Base-by-base conservation (phyloP, 148 eudicot species). In the Simmondsia chinensis region DNA sequence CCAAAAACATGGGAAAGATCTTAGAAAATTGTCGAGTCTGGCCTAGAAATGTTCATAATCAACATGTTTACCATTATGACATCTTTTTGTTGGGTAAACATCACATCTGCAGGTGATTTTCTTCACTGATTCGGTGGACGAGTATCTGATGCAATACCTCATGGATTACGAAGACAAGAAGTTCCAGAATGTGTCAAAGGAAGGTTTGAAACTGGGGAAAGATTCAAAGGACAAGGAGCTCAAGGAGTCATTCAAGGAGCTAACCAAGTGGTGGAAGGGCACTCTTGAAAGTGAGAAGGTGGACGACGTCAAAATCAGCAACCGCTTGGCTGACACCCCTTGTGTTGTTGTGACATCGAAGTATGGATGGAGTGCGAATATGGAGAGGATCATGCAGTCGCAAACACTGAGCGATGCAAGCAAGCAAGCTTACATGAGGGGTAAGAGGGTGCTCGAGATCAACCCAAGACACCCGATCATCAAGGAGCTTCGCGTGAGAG, bases 141-240 rank as follows among this genome's bases (percentile, higher is more conserved):
- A 91, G 75, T 91, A 91, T 62, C 61, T 91, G 45, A 91, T 91
- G 97, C 97, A 91, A 72, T 91, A 91, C 70, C 66, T 91, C 46
- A 91, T 91, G 97, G 97, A 91, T 56, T 91, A 81, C 18, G 97
- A 91, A 52, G 97, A 91, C 66, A 74, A 72, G 61, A 91, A 91
- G 52, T 91, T 91, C 95, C 97, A 91, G 56, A 91, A 91, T 36
- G 97, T 85, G 41, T 91, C 97, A 18, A 91, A 91, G 71, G 97
- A 91, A 64, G 97, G 97, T 39, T 48, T 91, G 42, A 76, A 91
- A 67, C 67, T 85, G 0, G 94, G 86, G 8, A 91, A 85, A 59
- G 95, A 79, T 43, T 79, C 95, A 26, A 85, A 82, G 47, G 69
- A 61, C 65, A 91, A 85, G 58, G 95, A 91, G 63, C 58, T 91